Conservation (phyloP, 2,329 filamentous ascomycete genomes). For the Claviceps paspali region DNA sequence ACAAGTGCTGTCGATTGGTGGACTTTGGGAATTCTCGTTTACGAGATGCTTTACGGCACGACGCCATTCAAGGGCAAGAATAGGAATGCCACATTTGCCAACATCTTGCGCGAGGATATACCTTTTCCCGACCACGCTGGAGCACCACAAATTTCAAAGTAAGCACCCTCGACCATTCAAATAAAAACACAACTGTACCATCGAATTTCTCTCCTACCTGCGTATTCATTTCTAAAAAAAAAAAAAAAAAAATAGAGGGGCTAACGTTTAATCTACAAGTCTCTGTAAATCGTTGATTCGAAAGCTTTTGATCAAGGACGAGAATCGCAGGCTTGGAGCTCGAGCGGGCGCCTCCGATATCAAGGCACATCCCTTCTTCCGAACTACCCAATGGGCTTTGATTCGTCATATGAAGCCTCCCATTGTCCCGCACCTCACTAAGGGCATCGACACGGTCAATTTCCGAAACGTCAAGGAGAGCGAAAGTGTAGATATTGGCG, state of each 20-base stretch:
- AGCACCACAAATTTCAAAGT: slow-evolving; percentile 82
- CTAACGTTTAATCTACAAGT: slow-evolving; percentile 29
- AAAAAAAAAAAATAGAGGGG: no score
- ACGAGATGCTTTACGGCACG: slow-evolving; percentile 97
- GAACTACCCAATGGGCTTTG: slow-evolving; percentile 88
- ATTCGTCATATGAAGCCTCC: slow-evolving; percentile 96
- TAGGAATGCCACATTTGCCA: slow-evolving; percentile 92
- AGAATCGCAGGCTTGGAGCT: slow-evolving; percentile 81
- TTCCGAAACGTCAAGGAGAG: slow-evolving; percentile 98
- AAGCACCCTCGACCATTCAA: no score
- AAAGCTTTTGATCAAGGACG: slow-evolving; percentile 95
- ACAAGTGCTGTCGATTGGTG: slow-evolving; percentile 99
- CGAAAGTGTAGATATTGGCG: slow-evolving; percentile 75
- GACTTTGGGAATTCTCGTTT: slow-evolving; percentile 93
- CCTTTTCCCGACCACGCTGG: slow-evolving; percentile 85
- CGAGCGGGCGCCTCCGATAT: slow-evolving; percentile 93
- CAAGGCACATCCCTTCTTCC: slow-evolving; percentile 92
- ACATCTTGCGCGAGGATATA: slow-evolving; percentile 90
- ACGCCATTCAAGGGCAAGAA: slow-evolving; percentile 99
- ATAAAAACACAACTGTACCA: no score
- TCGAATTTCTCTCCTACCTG: no score
- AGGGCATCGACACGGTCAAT: slow-evolving; percentile 86
- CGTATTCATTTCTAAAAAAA: no score
- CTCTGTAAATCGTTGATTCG: slow-evolving; percentile 93
- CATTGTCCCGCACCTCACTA: slow-evolving; percentile 83